phyloP scores from a whole-genome alignment of 768 basidiomycete genomes.

The Leccinum incarnatum region DNA sequence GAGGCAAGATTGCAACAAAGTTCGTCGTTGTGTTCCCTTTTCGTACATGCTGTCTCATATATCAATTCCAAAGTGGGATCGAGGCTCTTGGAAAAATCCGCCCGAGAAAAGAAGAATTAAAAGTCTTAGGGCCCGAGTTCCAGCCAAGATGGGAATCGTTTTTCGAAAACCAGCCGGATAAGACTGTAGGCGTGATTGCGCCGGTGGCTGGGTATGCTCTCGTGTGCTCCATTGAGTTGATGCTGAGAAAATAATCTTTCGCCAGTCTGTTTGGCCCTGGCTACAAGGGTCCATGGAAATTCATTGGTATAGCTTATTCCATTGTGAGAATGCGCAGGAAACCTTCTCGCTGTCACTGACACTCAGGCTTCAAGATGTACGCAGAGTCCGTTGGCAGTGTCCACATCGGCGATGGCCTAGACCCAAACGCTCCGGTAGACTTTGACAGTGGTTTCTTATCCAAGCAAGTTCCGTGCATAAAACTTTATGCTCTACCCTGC shows the following conservation, averaged over 20 bases:
- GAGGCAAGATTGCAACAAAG: neutral
- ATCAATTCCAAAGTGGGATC: neutral
- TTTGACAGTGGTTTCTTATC: conserved; percentile 48
- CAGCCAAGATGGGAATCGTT: neutral
- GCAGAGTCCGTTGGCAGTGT: conserved; percentile 44
- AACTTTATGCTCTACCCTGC: neutral
- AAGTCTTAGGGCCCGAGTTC: neutral
- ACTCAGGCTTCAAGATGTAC: conserved; percentile 29
- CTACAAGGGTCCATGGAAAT: neutral
- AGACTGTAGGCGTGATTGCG: neutral
- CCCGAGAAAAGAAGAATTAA: neutral
- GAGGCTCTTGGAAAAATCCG: neutral
- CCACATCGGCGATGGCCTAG: conserved; percentile 42
- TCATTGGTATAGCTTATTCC: neutral
- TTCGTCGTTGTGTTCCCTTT: neutral
- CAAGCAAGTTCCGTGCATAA: conserved; percentile 30
- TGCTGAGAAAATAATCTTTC: neutral
- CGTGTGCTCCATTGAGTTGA: neutral
- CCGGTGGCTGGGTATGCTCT: neutral
- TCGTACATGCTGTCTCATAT: neutral
- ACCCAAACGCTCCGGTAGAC: conserved; percentile 39
- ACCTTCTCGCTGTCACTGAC: conserved; percentile 17
- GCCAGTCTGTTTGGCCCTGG: neutral
- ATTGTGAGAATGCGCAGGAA: neutral
- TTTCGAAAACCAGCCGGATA: neutral